These are phyloP conservation scores for Diaporthe helianthi DNA, from an alignment of 2,329 filamentous ascomycete species.

Conservation along the genomic window DNA sequence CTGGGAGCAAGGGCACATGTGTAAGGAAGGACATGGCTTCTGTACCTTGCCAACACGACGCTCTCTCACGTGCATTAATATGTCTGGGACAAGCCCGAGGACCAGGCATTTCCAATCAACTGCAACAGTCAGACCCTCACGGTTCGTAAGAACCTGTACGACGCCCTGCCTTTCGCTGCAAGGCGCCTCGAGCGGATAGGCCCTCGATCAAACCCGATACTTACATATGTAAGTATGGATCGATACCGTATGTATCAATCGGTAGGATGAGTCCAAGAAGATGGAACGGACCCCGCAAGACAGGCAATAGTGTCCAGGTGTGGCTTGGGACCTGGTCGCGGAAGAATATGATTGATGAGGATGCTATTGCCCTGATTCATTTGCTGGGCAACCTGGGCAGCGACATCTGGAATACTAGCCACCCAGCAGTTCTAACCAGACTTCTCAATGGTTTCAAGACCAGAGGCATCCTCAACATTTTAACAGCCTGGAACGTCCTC, in stretches of 20 bases:
- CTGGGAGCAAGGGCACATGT: too few species aligned
- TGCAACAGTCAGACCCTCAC: background rate
- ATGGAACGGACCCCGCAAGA: background rate
- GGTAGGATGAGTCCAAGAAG: background rate
- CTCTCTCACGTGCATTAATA: background rate
- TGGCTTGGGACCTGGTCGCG: background rate
- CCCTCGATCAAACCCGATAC: background rate
- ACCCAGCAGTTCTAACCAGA: background rate
- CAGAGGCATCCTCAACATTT: background rate
- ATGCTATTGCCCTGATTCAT: background rate
- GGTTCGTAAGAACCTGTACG: background rate
- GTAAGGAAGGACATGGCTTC: too few species aligned
- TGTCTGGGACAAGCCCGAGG: background rate
- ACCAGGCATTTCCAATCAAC: background rate
- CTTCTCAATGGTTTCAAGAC: background rate
- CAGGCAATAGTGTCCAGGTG: background rate
- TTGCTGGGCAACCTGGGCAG: background rate
- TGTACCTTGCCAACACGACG: background rate
- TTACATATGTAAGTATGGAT: too few species aligned
- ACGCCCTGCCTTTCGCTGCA: background rate
- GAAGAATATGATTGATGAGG: background rate
- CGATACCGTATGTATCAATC: conserved; percentile 12
- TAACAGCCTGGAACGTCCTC: background rate
- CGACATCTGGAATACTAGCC: background rate
- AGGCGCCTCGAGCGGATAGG: background rate